phyloP scores from a whole-genome alignment of 352 stramenopile genomes.

The Pythium scleroteichum region DNA sequence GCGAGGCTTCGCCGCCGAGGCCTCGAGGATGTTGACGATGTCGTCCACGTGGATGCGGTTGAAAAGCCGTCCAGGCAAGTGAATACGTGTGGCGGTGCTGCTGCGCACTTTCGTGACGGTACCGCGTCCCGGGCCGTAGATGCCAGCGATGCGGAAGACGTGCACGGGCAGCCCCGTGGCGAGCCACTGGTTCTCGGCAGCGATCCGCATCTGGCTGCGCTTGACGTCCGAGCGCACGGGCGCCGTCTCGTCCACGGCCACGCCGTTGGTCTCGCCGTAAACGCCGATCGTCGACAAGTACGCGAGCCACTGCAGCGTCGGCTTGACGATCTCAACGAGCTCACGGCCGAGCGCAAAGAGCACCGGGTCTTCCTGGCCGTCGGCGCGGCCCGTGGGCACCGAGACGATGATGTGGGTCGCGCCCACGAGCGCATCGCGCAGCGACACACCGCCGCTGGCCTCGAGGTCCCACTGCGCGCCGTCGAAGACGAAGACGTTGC shows the following conservation, averaged over 20 bases:
- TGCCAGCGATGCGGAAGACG: slow-evolving; percentile 90
- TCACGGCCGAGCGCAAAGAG: slow-evolving; percentile 45
- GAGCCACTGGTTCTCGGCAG: slow-evolving; percentile 78
- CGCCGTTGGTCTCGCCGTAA: slow-evolving; percentile 89
- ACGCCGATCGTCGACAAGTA: slow-evolving; percentile 94
- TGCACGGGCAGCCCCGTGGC: slow-evolving; percentile 66
- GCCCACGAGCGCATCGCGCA: slow-evolving; percentile 51
- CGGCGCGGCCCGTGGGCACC: slow-evolving; percentile 45
- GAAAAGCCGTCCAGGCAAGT: slow-evolving; percentile 77
- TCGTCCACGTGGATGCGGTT: slow-evolving; percentile 92
- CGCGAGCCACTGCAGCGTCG: slow-evolving; percentile 78
- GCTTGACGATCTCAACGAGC: slow-evolving; percentile 40
- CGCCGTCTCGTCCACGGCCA: slow-evolving; percentile 82
- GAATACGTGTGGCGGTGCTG: slow-evolving; percentile 60
- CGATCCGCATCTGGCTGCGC: slow-evolving; percentile 77
- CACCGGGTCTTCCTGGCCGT: slow-evolving; percentile 72
- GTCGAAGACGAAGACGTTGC: slow-evolving; percentile 86
- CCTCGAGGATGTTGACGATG: slow-evolving; percentile 79
- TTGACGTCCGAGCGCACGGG: slow-evolving; percentile 61
- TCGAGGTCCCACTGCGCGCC: slow-evolving; percentile 47
- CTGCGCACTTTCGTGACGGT: slow-evolving; percentile 79
- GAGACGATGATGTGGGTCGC: slow-evolving; percentile 82
- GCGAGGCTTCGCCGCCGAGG: slow-evolving; percentile 64
- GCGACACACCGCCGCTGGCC: slow-evolving; percentile 31
- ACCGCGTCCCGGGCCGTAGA: slow-evolving; percentile 88